Evolutionary conservation across 1,284 basidiomycete species (phyloP), one percentile per base, ranked within the genome.

Genomic region (Lignosus rhinocerotis): DNA sequence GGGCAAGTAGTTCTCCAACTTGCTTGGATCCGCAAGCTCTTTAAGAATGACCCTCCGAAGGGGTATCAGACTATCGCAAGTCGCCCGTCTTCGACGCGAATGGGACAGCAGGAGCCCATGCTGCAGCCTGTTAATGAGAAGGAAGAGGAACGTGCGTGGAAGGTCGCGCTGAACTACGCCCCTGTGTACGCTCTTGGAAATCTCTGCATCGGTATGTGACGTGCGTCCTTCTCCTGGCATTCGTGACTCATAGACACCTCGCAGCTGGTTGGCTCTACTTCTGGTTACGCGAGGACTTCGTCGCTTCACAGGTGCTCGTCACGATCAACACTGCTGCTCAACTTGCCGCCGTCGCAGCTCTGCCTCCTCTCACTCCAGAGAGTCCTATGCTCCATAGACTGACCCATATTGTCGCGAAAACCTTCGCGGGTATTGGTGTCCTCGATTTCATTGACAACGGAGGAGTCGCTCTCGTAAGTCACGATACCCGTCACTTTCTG

Each of bases 381-480:
- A 69, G 60, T 53, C 56, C 63, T n/a, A 61, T 59, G 12, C 48
- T 71, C 10, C 61, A 70, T 41, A 65, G 60, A 12, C 48, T 66
- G 3, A 70, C 70, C n/a, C 71, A 75, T 51, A 57, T 74, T 21
- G 70, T 73, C 32, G 72, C 70, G 5, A 74, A 74, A 60, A 70
- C 72, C 6, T 68, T 72, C 44, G 69, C 72, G 3, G 72, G 74
- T 32, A 70, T 76, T 51, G 68, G 70, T 36, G 61, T 75, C 19
- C 62, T 78, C 48, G 71, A 74, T 60, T 64, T 74, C 61, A 47
- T 77, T 45, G 69, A 78, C 63, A 70, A 74, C 42, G 73, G 69
- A 31, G 73, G 66, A 2, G 69, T 76, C 4, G 66, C 67, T 7
- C 14, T 65, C 25, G 70, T 72, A 19, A 39, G 72, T 68, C 47